Evolutionary conservation across 371 early-diverging fungal genomes (phyloP), one percentile per base, ranked within the genome.

Genomic region (Apophysomyces trapeziformis): DNA sequence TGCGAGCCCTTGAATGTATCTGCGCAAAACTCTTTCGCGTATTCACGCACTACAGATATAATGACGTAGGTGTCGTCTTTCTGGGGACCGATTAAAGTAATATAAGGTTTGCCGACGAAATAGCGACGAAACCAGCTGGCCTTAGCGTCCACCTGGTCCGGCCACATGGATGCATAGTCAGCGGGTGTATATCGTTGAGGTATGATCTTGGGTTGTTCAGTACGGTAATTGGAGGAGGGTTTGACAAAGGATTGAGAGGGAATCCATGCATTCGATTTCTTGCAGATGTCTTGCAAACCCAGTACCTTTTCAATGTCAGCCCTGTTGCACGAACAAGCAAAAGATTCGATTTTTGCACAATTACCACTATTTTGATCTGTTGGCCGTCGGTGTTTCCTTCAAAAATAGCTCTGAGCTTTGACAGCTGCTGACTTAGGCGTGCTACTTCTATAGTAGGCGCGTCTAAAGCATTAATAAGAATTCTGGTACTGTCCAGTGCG

Each of bases 51-150:
- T 1, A 67, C 67, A 32, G 67, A 64, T 32, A 71, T 58, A 26
- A 71, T 64, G n/a, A 50, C 54, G 1, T 57, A 38, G 7, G 57
- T 57, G n/a, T 68, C 32, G 16, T 38, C 11, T 45, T 58, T 64
- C 32, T 65, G 38, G 36, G 46, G 56, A 7, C 68, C 60, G 4
- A 72, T 38, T n/a, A 68, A 63, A 4, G 72, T 72, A 12, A 62
- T 45, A 18, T 72, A 72, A 2, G 72, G 68, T 35, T 72, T 72
- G 41, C 72, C 72, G 36, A 72, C 63, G 37, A 68, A 72, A 50
- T 68, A 58, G 5, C 36, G 47, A n/a, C 72, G 68, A 45, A 72
- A 72, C 66, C 72, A 68, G n/a, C 57, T 45, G 11, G 67, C 50
- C 38, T 65, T 54, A 16, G 46, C 54, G 60, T 72, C 65, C 59